A percentile compares a stretch with the other conserved stretches of the same genome.
Conservation (phyloP, 2,329 filamentous ascomycete genomes). For the Cordyceps javanica region DNA sequence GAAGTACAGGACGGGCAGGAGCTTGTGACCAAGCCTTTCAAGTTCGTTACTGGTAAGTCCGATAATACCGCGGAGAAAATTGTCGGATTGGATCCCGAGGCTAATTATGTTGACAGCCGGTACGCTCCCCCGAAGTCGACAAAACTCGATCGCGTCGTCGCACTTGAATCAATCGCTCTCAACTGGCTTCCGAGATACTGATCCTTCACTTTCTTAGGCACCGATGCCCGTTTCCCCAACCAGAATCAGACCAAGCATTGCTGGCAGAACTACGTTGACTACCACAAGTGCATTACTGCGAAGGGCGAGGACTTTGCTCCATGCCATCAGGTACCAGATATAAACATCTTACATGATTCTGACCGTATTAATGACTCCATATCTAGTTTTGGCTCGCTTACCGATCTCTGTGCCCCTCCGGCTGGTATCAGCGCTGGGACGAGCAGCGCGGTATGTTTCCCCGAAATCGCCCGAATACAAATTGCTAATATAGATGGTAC, state of each 20-base stretch:
- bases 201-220: constrained; percentile 55
- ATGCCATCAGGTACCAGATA: constrained; percentile 76
- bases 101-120: constrained; percentile 40
- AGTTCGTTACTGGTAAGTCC: constrained; percentile 95
- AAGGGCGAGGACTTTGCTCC: constrained; percentile 98
- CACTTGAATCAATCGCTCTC: constrained; percentile 24
- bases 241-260: constrained; percentile 99
- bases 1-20: constrained; percentile 65
- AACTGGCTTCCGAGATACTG: constrained; percentile 10
- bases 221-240: constrained; percentile 98
- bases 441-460: constrained; percentile 78
- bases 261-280: constrained; percentile 99
- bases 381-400: constrained; percentile 92
- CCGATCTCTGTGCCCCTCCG: constrained; percentile 92
- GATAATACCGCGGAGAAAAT: constrained; percentile 28
- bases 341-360: background rate
- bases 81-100: constrained; percentile 30
- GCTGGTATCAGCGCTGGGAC: constrained; percentile 93
- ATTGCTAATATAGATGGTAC: constrained; percentile 31
- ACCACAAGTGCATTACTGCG: constrained; percentile 98
- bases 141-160: constrained; percentile 15
- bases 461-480: background rate
- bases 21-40: constrained; percentile 95
- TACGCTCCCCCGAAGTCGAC: constrained; percentile 26
- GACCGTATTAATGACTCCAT: background rate